Conservation (phyloP, 805 yeast genomes). For the Monosporozyma aquatica region DNA sequence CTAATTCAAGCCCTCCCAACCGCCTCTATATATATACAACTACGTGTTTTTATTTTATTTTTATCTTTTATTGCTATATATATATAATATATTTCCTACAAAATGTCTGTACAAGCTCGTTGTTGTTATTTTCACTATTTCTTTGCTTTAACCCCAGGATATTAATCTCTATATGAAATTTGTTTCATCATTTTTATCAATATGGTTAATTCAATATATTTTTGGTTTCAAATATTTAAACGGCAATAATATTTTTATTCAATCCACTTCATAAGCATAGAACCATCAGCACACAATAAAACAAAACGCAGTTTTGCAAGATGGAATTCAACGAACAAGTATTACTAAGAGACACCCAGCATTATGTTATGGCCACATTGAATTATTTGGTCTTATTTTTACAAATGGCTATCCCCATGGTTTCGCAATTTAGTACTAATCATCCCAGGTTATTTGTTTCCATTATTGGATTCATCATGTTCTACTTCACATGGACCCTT, state of each 20-base stretch:
- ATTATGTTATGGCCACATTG: constrained; percentile 5
- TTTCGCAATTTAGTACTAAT: constrained; percentile 17
- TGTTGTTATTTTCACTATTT: neutral
- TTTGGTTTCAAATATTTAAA: too few species aligned
- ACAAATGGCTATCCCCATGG: constrained; percentile 15
- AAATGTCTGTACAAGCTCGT: neutral
- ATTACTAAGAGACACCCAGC: constrained; percentile 5
- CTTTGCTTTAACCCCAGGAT: too few species aligned
- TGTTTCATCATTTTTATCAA: too few species aligned
- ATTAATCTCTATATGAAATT: too few species aligned
- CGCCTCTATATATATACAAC: neutral
- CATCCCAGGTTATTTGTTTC: constrained; percentile 28
- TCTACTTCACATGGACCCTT: constrained; percentile 22
- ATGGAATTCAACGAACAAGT: constrained; percentile 1
- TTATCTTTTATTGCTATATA: neutral
- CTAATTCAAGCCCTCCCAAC: too few species aligned
- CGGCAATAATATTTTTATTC: too few species aligned
- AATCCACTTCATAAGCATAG: neutral
- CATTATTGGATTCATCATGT: constrained; percentile 13
- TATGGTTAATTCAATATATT: too few species aligned
- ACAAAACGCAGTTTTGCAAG: neutral
- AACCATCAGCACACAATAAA: neutral
- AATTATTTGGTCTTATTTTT: constrained; percentile 8
- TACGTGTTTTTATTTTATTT: neutral
- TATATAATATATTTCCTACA: neutral